Percentiles rank a stretch among this genome's conserved stretches.
Evolutionary conservation across 2,329 filamentous ascomycete species (phyloP).

Genomic region (Alternaria sp.): DNA sequence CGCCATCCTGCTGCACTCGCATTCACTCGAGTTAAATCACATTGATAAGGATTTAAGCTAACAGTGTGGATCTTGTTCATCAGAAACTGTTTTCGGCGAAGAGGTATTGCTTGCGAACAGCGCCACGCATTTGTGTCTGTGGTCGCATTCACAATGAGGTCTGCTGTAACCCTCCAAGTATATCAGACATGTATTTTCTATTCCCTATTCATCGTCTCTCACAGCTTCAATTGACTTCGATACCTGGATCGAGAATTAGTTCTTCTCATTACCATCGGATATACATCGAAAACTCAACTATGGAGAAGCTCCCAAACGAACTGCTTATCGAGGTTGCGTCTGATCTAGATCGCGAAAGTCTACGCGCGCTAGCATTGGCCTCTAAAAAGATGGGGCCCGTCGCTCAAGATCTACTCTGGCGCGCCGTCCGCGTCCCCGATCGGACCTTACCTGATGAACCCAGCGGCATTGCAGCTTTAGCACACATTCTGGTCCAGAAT

Average conservation of each 20-base stretch:
- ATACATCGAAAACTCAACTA: neutral
- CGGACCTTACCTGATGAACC: neutral
- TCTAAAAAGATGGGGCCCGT: neutral
- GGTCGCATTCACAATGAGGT: neutral
- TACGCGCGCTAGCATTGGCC: neutral
- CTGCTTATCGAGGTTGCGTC: neutral
- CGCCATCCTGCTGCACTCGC: neutral
- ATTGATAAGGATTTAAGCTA: neutral
- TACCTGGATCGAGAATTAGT: neutral
- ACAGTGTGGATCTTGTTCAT: neutral
- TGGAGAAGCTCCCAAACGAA: neutral
- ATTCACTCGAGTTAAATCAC: neutral
- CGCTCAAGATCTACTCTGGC: neutral
- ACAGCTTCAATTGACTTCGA: neutral
- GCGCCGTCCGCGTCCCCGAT: neutral
- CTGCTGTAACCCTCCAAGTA: neutral
- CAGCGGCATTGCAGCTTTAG: neutral
- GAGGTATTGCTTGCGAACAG: neutral
- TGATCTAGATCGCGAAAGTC: neutral
- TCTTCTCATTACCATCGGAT: neutral
- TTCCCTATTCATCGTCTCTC: neutral
- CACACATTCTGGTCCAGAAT: neutral
- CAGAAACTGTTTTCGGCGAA: neutral
- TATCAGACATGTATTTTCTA: neutral
- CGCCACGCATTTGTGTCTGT: neutral